phyloP scores from a whole-genome alignment of 805 yeast genomes.

The Alloascoidea hylecoeti region DNA sequence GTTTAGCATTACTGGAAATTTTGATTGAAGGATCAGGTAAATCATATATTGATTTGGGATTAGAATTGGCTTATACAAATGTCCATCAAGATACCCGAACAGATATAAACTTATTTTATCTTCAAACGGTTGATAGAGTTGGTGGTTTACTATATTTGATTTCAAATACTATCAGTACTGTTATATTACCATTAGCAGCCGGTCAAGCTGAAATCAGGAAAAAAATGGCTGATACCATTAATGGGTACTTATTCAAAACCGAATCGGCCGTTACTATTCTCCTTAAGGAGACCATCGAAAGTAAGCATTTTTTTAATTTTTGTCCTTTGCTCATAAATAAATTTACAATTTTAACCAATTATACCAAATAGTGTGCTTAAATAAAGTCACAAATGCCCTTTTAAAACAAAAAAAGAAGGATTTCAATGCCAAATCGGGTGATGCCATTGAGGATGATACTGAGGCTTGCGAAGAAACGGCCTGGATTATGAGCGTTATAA shows the following conservation, averaged over 20 bases:
- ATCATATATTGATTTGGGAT: conserved; percentile 57
- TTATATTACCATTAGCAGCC: conserved; percentile 60
- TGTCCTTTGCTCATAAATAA: background rate
- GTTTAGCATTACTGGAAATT: conserved; percentile 53
- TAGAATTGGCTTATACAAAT: conserved; percentile 44
- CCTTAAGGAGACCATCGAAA: conserved; percentile 39
- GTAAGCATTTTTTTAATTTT: conserved; percentile 16
- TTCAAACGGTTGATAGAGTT: conserved; percentile 34
- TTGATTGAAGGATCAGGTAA: conserved; percentile 58
- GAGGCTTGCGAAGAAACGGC: conserved; percentile 54
- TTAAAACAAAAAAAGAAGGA: conserved; percentile 68
- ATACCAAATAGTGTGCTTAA: conserved; percentile 15
- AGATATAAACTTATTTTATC: conserved; percentile 27
- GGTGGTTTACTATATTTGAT: conserved; percentile 50
- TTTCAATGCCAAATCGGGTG: conserved; percentile 29
- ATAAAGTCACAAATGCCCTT: conserved; percentile 33
- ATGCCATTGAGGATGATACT: conserved; percentile 44
- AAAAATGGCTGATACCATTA: conserved; percentile 46
- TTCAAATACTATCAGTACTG: conserved; percentile 60
- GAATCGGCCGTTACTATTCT: conserved; percentile 57
- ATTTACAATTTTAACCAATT: background rate
- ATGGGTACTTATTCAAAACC: conserved; percentile 41
- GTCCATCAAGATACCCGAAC: conserved; percentile 12
- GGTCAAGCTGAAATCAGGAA: conserved; percentile 42
- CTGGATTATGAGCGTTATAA: conserved; percentile 29